Evolutionary conservation across 2,329 filamentous ascomycete species (phyloP).

Genomic region (Cladophialophora immunda): DNA sequence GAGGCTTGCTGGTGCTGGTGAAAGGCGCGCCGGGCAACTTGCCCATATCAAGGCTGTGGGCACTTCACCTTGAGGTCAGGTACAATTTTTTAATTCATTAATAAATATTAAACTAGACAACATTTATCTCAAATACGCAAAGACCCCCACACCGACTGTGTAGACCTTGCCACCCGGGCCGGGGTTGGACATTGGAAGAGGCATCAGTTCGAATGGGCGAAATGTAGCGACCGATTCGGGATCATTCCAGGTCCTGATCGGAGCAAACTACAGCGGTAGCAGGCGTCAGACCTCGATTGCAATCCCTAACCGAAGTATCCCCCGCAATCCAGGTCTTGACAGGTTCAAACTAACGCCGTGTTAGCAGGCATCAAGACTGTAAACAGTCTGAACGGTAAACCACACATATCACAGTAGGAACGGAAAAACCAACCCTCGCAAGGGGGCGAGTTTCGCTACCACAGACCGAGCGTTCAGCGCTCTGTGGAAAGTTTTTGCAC

Average conservation of each 20-base stretch:
- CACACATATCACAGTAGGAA: neutral
- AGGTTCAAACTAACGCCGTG: no score
- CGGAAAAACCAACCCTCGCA: constrained; percentile 14
- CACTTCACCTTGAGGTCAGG: no score
- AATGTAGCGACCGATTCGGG: constrained; percentile 5
- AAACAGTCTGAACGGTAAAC: no score
- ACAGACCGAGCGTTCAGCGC: constrained; percentile 1
- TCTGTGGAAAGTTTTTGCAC: constrained; percentile 8
- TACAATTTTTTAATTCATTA: no score
- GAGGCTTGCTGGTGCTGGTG: no score
- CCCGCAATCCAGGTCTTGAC: no score
- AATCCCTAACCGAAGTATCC: neutral
- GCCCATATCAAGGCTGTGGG: no score
- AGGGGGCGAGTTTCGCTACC: constrained; percentile 13
- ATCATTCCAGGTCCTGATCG: constrained; percentile 11
- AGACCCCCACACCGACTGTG: constrained; percentile 14
- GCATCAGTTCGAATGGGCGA: constrained; percentile 6
- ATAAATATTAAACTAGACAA: no score
- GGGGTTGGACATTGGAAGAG: constrained; percentile 15
- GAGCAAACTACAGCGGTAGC: constrained; percentile 9
- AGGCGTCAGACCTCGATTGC: constrained; percentile 12
- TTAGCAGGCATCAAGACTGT: no score
- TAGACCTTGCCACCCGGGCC: constrained; percentile 14
- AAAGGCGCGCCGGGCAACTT: no score
- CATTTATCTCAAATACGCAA: constrained; percentile 11